Percentiles rank a stretch among this genome's conserved stretches.
Conservation (phyloP, 495 filamentous ascomycete genomes). For the Penicillium coprophilum region DNA sequence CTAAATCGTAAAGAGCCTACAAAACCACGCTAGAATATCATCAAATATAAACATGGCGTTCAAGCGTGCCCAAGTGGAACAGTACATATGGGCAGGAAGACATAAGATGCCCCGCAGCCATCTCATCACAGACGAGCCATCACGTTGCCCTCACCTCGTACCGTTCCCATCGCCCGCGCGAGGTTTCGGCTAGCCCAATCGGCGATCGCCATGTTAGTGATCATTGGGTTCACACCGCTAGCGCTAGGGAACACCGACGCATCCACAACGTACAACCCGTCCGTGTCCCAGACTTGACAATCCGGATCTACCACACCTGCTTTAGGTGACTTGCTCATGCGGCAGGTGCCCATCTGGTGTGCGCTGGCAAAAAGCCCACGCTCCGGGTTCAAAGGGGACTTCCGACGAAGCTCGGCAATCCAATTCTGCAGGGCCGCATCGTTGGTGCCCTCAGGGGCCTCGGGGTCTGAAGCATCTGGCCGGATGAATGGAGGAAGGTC, state of each 20-base stretch:
- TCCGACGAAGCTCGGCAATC: constrained; percentile 61
- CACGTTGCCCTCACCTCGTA: constrained; percentile 11
- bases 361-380: constrained; percentile 57
- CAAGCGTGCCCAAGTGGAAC: neutral
- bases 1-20: neutral
- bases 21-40: constrained; percentile 6
- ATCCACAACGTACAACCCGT: constrained; percentile 77
- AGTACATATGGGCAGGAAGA: neutral
- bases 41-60: neutral
- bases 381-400: constrained; percentile 49
- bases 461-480: constrained; percentile 28
- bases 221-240: constrained; percentile 91
- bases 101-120: neutral
- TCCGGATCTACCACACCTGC: constrained; percentile 72
- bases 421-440: constrained; percentile 66
- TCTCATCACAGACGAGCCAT: constrained; percentile 23
- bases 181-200: constrained; percentile 46
- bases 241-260: constrained; percentile 88
- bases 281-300: constrained; percentile 74
- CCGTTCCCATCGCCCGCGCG: constrained; percentile 29
- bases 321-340: constrained; percentile 64
- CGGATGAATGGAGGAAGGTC: constrained; percentile 69
- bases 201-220: constrained; percentile 84
- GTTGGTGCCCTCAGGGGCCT: constrained; percentile 56
- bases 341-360: constrained; percentile 90